Conservation (phyloP, 176 grass and related monocot species). For the Luzula sylvatica region DNA sequence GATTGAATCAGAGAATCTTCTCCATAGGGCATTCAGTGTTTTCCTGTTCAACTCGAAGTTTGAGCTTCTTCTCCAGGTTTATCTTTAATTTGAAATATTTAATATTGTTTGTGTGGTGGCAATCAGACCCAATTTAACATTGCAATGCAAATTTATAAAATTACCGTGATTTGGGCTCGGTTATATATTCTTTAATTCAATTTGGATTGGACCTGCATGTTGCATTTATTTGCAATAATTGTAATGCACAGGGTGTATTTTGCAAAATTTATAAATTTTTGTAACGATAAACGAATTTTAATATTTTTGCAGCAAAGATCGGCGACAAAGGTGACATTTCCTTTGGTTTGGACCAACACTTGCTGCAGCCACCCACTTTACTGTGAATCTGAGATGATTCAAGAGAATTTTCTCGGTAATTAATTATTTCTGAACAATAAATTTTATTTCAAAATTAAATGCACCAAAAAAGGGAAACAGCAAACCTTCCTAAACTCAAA, state of each 20-base stretch:
- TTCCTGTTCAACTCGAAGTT: slow-evolving; percentile 99
- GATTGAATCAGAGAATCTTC: slow-evolving; percentile 75
- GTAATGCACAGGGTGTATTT: too few species aligned
- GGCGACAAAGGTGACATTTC: slow-evolving; percentile 88
- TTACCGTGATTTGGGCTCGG: too few species aligned
- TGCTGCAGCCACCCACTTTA: slow-evolving; percentile 98
- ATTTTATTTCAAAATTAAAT: not conserved
- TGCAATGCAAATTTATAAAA: too few species aligned
- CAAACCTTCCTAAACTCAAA: not conserved
- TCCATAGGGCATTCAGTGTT: slow-evolving; percentile 91
- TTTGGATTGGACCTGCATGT: too few species aligned
- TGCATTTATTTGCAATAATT: too few species aligned
- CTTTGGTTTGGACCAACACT: slow-evolving; percentile 94
- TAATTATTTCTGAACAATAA: not conserved
- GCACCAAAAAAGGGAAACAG: not conserved
- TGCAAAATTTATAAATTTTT: too few species aligned
- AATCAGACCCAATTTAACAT: too few species aligned
- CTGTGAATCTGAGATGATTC: slow-evolving; percentile 84
- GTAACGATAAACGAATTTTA: not conserved
- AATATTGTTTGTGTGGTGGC: not conserved
- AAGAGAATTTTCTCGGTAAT: slow-evolving; percentile 81
- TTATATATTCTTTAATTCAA: too few species aligned
- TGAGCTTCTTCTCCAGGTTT: slow-evolving; percentile 91
- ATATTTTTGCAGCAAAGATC: slow-evolving; percentile 72
- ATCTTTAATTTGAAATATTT: not conserved